Conservation (phyloP, 352 stramenopile species). For the Pythium coloratum region DNA sequence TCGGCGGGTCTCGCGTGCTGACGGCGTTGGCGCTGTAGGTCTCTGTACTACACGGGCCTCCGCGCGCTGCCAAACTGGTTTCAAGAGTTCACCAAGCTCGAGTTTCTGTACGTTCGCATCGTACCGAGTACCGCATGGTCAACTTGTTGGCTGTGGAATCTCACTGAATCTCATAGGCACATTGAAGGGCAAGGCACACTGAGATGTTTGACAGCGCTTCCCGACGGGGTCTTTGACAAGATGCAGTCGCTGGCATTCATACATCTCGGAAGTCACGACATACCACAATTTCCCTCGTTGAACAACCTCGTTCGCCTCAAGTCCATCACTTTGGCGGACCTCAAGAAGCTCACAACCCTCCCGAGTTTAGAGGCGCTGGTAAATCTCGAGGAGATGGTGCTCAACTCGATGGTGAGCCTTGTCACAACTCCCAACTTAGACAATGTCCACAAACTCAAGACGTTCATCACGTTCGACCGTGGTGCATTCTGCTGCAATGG, state of each 20-base stretch:
- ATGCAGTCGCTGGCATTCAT: constrained; percentile 7
- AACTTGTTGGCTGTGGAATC: too few species aligned
- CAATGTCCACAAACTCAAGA: not conserved
- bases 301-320: not conserved
- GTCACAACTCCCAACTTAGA: not conserved
- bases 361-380: not conserved
- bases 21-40: not conserved
- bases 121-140: not conserved
- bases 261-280: not conserved
- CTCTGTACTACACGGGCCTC: constrained; percentile 7
- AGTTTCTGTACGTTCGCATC: constrained; percentile 6
- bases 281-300: not conserved
- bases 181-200: not conserved
- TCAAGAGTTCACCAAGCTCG: constrained; percentile 5
- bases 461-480: not conserved
- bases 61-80: constrained; percentile 7
- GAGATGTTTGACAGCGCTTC: not conserved
- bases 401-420: not conserved
- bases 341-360: not conserved
- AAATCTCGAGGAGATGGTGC: not conserved
- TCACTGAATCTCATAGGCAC: not conserved
- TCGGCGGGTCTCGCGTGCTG: too few species aligned
- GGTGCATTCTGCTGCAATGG: constrained; percentile 22
- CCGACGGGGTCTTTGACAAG: constrained; percentile 1
- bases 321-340: not conserved